Evolutionary conservation across 2,329 filamentous ascomycete species (phyloP), one percentile per base, ranked within the genome.

Genomic region (Penicillium sp.): DNA sequence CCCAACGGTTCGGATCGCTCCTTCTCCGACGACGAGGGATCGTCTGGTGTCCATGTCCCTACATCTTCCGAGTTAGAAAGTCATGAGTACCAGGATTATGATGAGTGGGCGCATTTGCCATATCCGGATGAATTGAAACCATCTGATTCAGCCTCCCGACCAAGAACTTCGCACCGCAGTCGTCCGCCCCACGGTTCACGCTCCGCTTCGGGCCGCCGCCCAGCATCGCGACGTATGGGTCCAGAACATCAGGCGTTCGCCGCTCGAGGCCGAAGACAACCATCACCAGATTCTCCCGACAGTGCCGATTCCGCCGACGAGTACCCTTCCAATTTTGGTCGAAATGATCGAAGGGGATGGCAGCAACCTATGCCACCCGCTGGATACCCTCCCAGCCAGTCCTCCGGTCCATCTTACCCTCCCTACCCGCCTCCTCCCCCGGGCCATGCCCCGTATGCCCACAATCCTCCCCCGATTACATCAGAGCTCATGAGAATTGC

Each of bases 281-380:
- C 74, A 73, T 77, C 71, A 56, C 81, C 82, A 61, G 77, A 77
- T 60, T 78, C 80, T 61, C 78, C 84, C 53, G 83, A 84, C 77
- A 88, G 82, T 70, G 79, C 83, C 77, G 87, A 88, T 70, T 82
- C 82, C 35, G 79, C 82, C 33, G 79, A 89, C 25, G 85, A 89
- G n/a, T 87, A 82, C 68, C 73, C 76, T 59, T 60, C 72, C 66
- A 64, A 77, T 73, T 78, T 80, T 76, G 73, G 73, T 58, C 73
- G 67, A 48, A 70, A 67, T 25, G 74, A 73, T 6, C 66, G 68
- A 36, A 67, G 67, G 42, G 60, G 62, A 42, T 75, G 73, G 72
- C 66, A 67, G 19, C 61, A 65, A 43, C 40, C 53, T n/a, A 46
- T 64, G 17, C 61, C 65, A 6, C 71, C 68, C 22, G 64, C 62